phyloP scores from a whole-genome alignment of 148 eudicot genomes.

The Spergularia marina region DNA sequence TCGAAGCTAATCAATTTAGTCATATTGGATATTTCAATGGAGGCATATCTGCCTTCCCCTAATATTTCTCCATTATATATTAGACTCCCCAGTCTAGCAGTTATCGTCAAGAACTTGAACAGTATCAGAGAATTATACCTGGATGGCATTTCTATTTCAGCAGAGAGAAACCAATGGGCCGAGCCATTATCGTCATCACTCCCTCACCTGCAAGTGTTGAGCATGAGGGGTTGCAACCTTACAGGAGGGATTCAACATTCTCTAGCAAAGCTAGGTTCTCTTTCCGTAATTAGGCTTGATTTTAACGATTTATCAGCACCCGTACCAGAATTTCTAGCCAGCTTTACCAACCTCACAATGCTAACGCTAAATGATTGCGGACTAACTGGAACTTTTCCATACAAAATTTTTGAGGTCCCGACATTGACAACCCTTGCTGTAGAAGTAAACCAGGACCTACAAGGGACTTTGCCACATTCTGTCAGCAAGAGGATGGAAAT shows the following conservation, averaged over 20 bases:
- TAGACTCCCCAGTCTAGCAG: conserved; percentile 22
- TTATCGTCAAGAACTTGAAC: conserved; percentile 27
- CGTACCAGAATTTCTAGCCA: conserved; percentile 26
- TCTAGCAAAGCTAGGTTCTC: conserved; percentile 19
- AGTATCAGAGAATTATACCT: conserved; percentile 32
- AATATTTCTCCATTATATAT: background rate
- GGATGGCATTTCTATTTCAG: conserved; percentile 32
- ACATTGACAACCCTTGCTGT: conserved; percentile 29
- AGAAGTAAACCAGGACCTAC: background rate
- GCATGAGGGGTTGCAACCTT: conserved; percentile 29
- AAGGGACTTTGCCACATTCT: conserved; percentile 30
- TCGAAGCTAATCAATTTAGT: conserved; percentile 3
- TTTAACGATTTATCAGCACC: conserved; percentile 19
- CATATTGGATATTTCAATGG: conserved; percentile 7
- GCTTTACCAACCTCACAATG: conserved; percentile 25
- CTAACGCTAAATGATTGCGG: conserved; percentile 20
- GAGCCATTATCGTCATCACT: conserved; percentile 27
- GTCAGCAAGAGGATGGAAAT: conserved; percentile 9
- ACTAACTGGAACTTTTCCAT: conserved; percentile 28
- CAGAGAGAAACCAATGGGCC: conserved; percentile 29
- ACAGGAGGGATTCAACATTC: conserved; percentile 33
- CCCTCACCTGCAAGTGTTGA: conserved; percentile 31
- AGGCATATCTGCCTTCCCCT: conserved; percentile 6
- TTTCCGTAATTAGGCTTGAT: conserved; percentile 33
- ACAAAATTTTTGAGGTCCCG: conserved; percentile 26